A percentile compares a stretch with the other conserved stretches of the same genome.
These are phyloP conservation scores for Elaeagnus macrophylla DNA, from an alignment of 306 rosid species.

Conservation along the genomic window DNA sequence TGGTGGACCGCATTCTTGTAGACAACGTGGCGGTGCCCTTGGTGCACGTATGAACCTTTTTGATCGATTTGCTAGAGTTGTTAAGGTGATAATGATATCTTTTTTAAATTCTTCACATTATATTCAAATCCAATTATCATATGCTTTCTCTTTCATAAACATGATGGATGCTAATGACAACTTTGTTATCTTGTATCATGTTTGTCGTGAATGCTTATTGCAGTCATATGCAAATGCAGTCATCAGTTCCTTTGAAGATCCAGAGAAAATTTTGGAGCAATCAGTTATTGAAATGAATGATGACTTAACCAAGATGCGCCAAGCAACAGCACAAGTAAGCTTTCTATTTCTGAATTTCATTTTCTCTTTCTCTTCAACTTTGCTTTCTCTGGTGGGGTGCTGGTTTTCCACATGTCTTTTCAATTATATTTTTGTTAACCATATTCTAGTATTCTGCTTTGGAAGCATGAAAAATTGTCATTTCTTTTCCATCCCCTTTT, in stretches of 20 bases:
- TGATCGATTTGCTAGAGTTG: constrained; percentile 79
- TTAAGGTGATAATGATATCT: constrained; percentile 45
- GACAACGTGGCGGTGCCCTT: constrained; percentile 61
- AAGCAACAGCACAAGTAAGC: constrained; percentile 93
- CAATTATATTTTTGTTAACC: neutral
- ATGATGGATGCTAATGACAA: constrained; percentile 11
- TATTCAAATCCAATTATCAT: neutral
- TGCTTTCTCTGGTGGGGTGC: neutral
- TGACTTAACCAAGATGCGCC: constrained; percentile 93
- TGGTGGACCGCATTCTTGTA: constrained; percentile 16
- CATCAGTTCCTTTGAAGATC: constrained; percentile 83
- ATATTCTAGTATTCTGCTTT: too few relatives aligned
- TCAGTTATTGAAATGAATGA: constrained; percentile 93
- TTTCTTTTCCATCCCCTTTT: neutral
- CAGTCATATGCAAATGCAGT: constrained; percentile 96
- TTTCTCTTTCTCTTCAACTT: neutral
- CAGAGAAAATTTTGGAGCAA: constrained; percentile 94
- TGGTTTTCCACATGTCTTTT: constrained; percentile 1
- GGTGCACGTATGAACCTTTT: constrained; percentile 75
- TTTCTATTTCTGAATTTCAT: neutral
- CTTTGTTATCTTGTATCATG: constrained; percentile 8
- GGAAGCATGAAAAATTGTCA: too few relatives aligned
- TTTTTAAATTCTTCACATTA: constrained; percentile 1
- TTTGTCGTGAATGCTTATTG: constrained; percentile 21
- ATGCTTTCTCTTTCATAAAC: constrained; percentile 17